Evolutionary conservation across 306 rosid genomes (phyloP).

Genomic region (Prinsepia uniflora): DNA sequence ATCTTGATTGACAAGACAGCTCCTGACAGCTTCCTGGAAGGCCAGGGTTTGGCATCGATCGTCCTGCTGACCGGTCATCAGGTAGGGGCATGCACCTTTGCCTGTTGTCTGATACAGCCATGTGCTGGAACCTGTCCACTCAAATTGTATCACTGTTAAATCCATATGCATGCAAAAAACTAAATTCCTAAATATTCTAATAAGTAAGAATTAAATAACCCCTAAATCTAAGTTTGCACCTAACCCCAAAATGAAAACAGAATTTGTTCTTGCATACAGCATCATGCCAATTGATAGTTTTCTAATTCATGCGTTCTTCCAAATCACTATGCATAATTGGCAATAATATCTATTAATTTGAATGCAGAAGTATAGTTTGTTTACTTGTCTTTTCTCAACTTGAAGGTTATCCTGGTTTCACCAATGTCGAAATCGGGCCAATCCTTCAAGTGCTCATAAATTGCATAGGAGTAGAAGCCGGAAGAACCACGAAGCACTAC

Average conservation of each 20-base stretch:
- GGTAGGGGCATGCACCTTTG: constrained; percentile 47
- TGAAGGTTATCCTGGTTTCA: constrained; percentile 85
- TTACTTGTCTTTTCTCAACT: constrained; percentile 80
- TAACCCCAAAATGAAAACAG: background rate
- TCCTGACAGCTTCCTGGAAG: constrained; percentile 42
- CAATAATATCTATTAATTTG: background rate
- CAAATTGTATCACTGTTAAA: background rate
- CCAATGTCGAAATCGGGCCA: constrained; percentile 80
- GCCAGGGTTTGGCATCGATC: constrained; percentile 40
- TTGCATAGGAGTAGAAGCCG: constrained; percentile 87
- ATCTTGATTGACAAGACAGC: constrained; percentile 32
- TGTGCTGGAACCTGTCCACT: constrained; percentile 45
- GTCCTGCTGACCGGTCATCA: constrained; percentile 36
- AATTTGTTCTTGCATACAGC: background rate
- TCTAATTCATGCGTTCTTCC: background rate
- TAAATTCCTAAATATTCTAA: background rate
- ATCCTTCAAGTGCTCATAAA: constrained; percentile 70
- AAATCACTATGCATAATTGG: background rate
- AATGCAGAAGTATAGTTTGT: background rate
- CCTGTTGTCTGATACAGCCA: constrained; percentile 40
- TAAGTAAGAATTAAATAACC: background rate
- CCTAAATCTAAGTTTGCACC: background rate
- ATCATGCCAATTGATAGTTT: background rate
- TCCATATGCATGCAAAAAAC: background rate
- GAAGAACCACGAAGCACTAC: constrained; percentile 74